These are phyloP conservation scores for Cercospora citrullina DNA, from an alignment of 2,329 filamentous ascomycete genomes.

Conservation along the genomic window DNA sequence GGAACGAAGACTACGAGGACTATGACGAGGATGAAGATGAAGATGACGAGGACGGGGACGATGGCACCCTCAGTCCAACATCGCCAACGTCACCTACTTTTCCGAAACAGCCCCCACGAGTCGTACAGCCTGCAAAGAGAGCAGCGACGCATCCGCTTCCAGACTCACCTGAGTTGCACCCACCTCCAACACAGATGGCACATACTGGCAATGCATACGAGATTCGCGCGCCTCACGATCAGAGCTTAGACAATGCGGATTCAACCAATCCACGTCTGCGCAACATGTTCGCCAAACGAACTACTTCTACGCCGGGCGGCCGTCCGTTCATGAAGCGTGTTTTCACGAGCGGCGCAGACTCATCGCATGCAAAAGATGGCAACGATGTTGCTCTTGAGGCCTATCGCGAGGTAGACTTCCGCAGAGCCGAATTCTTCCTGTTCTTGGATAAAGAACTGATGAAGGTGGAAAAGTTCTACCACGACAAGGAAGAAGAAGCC, in stretches of 20 bases:
- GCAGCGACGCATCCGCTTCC: constrained; percentile 1
- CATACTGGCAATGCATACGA: constrained; percentile 34
- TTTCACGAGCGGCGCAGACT: constrained; percentile 26
- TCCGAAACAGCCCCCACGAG: background rate
- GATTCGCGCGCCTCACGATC: constrained; percentile 22
- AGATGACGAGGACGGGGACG: constrained; percentile 12
- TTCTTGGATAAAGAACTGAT: constrained; percentile 81
- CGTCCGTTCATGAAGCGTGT: constrained; percentile 30
- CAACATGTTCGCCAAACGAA: constrained; percentile 39
- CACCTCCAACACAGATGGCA: constrained; percentile 28
- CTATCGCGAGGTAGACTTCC: constrained; percentile 65
- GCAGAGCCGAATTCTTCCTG: constrained; percentile 79
- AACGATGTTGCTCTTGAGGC: constrained; percentile 54
- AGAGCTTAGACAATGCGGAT: background rate
- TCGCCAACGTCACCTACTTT: constrained; percentile 6
- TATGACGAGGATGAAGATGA: constrained; percentile 14
- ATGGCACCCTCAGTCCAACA: constrained; percentile 12
- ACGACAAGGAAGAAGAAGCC: constrained; percentile 81
- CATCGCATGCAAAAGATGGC: constrained; percentile 41
- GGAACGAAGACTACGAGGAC: constrained; percentile 12
- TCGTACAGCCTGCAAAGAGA: constrained; percentile 1
- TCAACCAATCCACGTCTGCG: constrained; percentile 33
- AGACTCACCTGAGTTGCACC: constrained; percentile 12
- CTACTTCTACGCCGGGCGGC: constrained; percentile 43
- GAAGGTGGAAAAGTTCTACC: constrained; percentile 94